A percentile compares a stretch with the other conserved stretches of the same genome.
phyloP scores from a whole-genome alignment of 2,329 filamentous ascomycete genomes.

The Aspergillus hortae region DNA sequence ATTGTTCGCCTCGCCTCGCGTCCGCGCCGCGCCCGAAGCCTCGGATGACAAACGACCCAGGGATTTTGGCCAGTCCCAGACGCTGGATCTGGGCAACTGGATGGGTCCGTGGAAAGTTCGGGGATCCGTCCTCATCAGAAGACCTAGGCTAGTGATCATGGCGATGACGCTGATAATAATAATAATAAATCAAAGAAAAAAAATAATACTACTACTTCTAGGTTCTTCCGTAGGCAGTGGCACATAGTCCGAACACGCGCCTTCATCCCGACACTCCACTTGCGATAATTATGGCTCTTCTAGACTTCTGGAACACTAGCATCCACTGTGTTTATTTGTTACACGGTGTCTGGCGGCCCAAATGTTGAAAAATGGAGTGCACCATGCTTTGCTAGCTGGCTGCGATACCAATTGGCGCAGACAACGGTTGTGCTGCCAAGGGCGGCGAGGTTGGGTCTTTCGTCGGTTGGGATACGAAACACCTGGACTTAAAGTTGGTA shows the following conservation, averaged over 20 bases:
- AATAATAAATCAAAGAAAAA: not conserved
- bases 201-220: too few species aligned
- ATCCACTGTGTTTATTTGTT: constrained; percentile 9
- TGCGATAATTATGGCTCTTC: not conserved
- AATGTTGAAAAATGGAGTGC: not conserved
- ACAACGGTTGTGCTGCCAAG: too few species aligned
- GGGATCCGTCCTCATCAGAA: not conserved
- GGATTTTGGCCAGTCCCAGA: constrained; percentile 7
- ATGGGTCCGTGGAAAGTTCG: constrained; percentile 5
- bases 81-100: constrained; percentile 1
- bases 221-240: not conserved
- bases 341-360: constrained; percentile 10
- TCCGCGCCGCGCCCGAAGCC: constrained; percentile 9
- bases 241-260: not conserved
- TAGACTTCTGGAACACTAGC: constrained; percentile 13
- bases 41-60: constrained; percentile 13
- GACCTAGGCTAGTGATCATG: not conserved
- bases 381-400: not conserved
- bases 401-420: not conserved
- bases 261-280: constrained; percentile 5
- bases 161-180: constrained; percentile 5
- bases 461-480: too few species aligned
- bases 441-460: too few species aligned
- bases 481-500: too few species aligned
- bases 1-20: constrained; percentile 9